Evolutionary conservation across 331 rosid genomes (phyloP), one percentile per base, ranked within the genome.

Genomic region (Prunus yedoensis): DNA sequence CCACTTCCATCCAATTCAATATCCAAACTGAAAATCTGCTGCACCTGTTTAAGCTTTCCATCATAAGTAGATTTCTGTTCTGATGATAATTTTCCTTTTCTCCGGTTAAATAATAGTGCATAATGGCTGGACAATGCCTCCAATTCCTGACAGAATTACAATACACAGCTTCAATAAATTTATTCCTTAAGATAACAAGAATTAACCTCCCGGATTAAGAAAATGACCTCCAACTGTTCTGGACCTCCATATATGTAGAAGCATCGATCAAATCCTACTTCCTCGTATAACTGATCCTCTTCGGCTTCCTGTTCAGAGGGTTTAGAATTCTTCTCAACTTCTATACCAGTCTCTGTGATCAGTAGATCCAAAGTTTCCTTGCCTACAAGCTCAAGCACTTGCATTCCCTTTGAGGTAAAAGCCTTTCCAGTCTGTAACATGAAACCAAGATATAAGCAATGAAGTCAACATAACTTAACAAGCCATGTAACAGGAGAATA

Each of bases 241-340:
- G 98, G 98, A 73, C 99, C 98, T 74, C 99, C 99, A 81, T 92
- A 95, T 80, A 95, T 95, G 85, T 95, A 95, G 85, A 95, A 95
- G 82, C 97, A 95, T 75, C 99, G 83, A 84, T 95, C 97, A 84
- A 95, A 95, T 57, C 96, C 87, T 81, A 92, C 91, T 83, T 92
- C 99, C 84, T 92, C 99, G 13, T 52, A 84, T 75, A 91, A 83
- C 45, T 87, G 97, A 81, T 85, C 93, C 74, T 86, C 96, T 57
- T 82, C 79, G 10, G 73, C 81, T 60, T 87, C 86, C 71, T 79
- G 83, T 57, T 73, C 89, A 50, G 85, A 79, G 68, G 69, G 84
- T 68, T 72, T 80, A 50, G 80, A 70, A 77, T 80, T 73, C 78
- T 89, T 95, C 67, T 95, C 94, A 81, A 92, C 91, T 79, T 89